These are phyloP conservation scores for Begonia fuchsioides DNA, from an alignment of 306 rosid species.

Conservation along the genomic window DNA sequence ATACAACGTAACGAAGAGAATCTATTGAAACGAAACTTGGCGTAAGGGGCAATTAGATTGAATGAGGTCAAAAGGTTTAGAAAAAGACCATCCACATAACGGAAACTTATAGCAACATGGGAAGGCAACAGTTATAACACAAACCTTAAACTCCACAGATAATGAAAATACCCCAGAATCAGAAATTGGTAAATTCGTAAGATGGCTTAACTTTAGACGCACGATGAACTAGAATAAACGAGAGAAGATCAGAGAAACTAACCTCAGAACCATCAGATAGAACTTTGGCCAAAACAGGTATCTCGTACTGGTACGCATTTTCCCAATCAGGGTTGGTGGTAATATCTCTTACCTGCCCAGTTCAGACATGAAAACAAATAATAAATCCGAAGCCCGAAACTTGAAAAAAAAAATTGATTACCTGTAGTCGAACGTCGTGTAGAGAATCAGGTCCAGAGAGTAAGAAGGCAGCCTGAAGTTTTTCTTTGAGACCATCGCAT, in stretches of 20 bases:
- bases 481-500: constrained; percentile 96
- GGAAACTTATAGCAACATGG: too few species aligned
- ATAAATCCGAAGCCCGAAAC: not conserved
- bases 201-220: too few species aligned
- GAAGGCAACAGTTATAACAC: too few species aligned
- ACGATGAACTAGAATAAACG: not conserved
- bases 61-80: too few species aligned
- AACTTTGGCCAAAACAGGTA: constrained; percentile 75
- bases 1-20: too few species aligned
- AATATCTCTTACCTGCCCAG: constrained; percentile 65
- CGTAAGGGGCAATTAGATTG: too few species aligned
- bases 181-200: too few species aligned
- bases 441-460: constrained; percentile 58
- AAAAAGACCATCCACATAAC: too few species aligned
- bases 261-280: constrained; percentile 88
- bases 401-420: constrained; percentile 1
- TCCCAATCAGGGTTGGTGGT: constrained; percentile 75
- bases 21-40: too few species aligned
- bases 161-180: too few species aligned
- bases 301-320: constrained; percentile 76
- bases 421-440: constrained; percentile 52
- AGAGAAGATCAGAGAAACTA: constrained; percentile 8
- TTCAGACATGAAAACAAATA: constrained; percentile 5
- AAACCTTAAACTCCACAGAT: too few species aligned
- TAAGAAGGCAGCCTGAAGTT: constrained; percentile 68